These are phyloP conservation scores for Pythium aristosporum DNA, from an alignment of 352 stramenopile species.

Conservation along the genomic window DNA sequence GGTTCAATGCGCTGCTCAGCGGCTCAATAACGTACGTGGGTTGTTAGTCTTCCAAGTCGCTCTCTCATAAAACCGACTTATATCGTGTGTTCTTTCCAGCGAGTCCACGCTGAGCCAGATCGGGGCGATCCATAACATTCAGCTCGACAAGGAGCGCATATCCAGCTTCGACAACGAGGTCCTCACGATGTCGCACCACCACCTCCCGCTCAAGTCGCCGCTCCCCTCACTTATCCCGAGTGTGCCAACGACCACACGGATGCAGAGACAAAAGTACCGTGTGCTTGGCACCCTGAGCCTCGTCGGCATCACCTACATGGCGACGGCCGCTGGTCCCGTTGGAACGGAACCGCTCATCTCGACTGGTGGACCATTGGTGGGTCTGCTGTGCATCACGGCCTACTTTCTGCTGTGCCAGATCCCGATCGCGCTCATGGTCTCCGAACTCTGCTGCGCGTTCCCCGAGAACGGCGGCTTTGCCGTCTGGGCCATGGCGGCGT, in stretches of 20 bases:
- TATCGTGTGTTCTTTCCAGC: neutral
- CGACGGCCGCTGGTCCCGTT: conserved; percentile 25
- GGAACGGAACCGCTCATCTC: conserved; percentile 43
- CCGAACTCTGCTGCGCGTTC: neutral
- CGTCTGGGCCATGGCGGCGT: too few relatives aligned
- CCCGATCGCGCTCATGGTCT: too few relatives aligned
- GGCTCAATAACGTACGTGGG: too few relatives aligned
- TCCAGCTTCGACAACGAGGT: neutral
- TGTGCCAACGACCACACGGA: conserved; percentile 24
- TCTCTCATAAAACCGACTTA: too few relatives aligned
- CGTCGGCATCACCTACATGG: conserved; percentile 11
- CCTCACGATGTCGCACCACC: neutral
- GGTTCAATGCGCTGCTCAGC: too few relatives aligned
- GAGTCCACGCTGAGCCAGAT: neutral
- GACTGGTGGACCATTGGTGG: too few relatives aligned
- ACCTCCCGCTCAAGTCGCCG: conserved; percentile 5
- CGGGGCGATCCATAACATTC: conserved; percentile 1
- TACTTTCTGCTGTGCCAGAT: too few relatives aligned
- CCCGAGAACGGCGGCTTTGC: conserved; percentile 79
- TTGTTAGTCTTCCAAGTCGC: too few relatives aligned
- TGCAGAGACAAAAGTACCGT: conserved; percentile 7
- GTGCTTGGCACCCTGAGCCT: conserved; percentile 14
- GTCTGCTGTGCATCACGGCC: too few relatives aligned
- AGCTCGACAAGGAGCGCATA: too few relatives aligned
- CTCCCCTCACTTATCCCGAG: neutral